Conservation (phyloP, 2,329 filamentous ascomycete species). For the Fusarium pseudocircinatum region DNA sequence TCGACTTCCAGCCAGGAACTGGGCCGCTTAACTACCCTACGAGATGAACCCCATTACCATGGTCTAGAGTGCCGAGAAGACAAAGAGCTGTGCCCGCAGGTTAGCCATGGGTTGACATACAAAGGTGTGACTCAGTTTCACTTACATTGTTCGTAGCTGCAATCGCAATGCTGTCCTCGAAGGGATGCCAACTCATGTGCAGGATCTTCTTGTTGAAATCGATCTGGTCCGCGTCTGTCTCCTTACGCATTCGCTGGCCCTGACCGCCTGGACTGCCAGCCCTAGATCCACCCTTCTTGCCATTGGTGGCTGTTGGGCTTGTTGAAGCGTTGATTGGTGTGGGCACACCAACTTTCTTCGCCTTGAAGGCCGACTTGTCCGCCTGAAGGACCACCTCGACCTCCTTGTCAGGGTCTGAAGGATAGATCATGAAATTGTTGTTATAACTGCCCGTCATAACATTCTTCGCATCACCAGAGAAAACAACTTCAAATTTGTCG, state of each 20-base stretch:
- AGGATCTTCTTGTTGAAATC: slow-evolving; percentile 99
- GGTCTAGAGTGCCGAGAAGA: slow-evolving; percentile 77
- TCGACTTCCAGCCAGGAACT: slow-evolving; percentile 22
- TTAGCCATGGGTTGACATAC: slow-evolving; percentile 37
- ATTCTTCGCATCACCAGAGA: slow-evolving; percentile 97
- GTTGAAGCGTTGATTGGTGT: slow-evolving; percentile 91
- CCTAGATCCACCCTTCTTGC: slow-evolving; percentile 89
- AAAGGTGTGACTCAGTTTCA: slow-evolving; percentile 33
- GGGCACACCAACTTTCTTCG: slow-evolving; percentile 98
- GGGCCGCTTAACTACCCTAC: slow-evolving; percentile 29
- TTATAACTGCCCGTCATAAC: slow-evolving; percentile 99
- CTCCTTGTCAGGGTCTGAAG: slow-evolving; percentile 93
- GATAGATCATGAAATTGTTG: slow-evolving; percentile 99
- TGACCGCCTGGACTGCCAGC: slow-evolving; percentile 85
- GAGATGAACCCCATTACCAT: slow-evolving; percentile 41
- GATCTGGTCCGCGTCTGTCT: slow-evolving; percentile 98
- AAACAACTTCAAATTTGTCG: slow-evolving; percentile 99
- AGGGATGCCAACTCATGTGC: slow-evolving; percentile 99
- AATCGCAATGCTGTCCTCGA: slow-evolving; percentile 99
- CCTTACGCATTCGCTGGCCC: slow-evolving; percentile 96
- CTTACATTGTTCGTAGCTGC: slow-evolving; percentile 99
- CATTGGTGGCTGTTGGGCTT: slow-evolving; percentile 75
- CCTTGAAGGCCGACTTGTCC: slow-evolving; percentile 99
- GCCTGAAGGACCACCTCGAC: slow-evolving; percentile 97
- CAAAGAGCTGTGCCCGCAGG: slow-evolving; percentile 68